Evolutionary conservation across 2,329 filamentous ascomycete species (phyloP), one percentile per base, ranked within the genome.

Genomic region (Pseudogymnoascus sp.): DNA sequence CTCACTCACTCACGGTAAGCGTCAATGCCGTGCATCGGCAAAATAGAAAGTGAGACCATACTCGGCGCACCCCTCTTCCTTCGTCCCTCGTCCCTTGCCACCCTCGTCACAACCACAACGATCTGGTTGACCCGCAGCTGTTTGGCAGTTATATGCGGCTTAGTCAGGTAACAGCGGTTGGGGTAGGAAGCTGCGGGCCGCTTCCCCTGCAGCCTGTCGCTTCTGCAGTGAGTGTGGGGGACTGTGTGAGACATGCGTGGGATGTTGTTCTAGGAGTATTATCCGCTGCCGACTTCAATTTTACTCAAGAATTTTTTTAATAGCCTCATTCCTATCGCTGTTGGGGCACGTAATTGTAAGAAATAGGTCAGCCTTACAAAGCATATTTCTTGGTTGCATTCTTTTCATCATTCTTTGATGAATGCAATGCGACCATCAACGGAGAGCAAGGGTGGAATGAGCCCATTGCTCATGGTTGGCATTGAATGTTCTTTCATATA

Each of bases 11-110:
- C 50, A 56, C 28, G 50, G 50, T 56, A 56, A 56, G 25, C 50
- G 50, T 34, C 50, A 56, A 56, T 56, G n/a, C 50, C 50, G 50
- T 31, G 50, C 50, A 56, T 56, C 50, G 50, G 50, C 50, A 56
- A 56, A 56, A 56, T 56, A 56, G 25, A 56, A 56, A 56, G 50
- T 31, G 50, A 56, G 50, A 12, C 50, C 25, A 56, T 34, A 18
- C n/a, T 34, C n/a, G 28, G 14, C 3, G n/a, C 46, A 6, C 50
- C 25, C 46, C 50, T 50, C 50, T 18, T 34, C 8, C 28, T 34
- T 50, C 21, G 23, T 28, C 23, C 12, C 16, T 56, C 5, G 25
- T 12, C 28, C 8, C 14, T 31, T 31, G 28, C 28, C 28, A 31
- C 28, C 28, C 25, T 34, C n/a, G 2, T 5, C 50, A 12, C 8